These are phyloP conservation scores for Stephanodiscus triporus DNA, from an alignment of 108 stramenopile genomes.

Conservation along the genomic window DNA sequence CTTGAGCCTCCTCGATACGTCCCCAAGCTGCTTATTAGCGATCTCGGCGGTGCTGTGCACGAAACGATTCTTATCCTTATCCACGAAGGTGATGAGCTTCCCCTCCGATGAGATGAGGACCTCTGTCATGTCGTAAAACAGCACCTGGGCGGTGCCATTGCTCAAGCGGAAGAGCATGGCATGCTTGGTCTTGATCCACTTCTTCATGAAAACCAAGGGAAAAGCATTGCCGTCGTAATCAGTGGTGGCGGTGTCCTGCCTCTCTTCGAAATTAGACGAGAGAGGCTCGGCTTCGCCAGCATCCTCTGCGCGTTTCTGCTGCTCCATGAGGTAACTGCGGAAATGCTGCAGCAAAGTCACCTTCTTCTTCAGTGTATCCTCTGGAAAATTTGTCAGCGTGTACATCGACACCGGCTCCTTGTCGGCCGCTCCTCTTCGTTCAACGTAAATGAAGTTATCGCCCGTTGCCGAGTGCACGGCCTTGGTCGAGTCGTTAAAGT, in stretches of 20 bases:
- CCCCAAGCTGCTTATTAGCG: conserved; percentile 63
- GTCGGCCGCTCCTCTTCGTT: conserved; percentile 57
- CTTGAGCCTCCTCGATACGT: conserved; percentile 89
- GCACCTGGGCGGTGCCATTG: conserved; percentile 95
- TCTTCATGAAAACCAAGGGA: conserved; percentile 90
- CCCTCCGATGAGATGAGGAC: conserved; percentile 89
- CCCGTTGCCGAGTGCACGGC: conserved; percentile 86
- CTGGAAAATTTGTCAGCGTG: conserved; percentile 80
- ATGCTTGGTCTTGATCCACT: conserved; percentile 97
- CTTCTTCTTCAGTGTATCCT: conserved; percentile 87
- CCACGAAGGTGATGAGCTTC: conserved; percentile 84
- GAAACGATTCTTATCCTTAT: conserved; percentile 78
- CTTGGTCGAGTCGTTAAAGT: conserved; percentile 98
- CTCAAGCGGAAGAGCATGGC: conserved; percentile 97
- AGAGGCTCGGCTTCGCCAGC: conserved; percentile 31
- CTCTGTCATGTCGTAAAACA: conserved; percentile 94
- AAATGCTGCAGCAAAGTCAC: conserved; percentile 96
- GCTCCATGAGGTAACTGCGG: conserved; percentile 94
- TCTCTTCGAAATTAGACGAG: conserved; percentile 22
- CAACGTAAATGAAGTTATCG: conserved; percentile 89
- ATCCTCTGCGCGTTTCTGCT: conserved; percentile 75
- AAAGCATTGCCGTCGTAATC: conserved; percentile 20
- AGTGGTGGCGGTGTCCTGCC: background rate
- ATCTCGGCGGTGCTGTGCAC: conserved; percentile 76
- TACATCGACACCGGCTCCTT: conserved; percentile 60